Evolutionary conservation across 2,329 filamentous ascomycete genomes (phyloP), one percentile per base, ranked within the genome.

Genomic region (Mycocentrospora acerina): DNA sequence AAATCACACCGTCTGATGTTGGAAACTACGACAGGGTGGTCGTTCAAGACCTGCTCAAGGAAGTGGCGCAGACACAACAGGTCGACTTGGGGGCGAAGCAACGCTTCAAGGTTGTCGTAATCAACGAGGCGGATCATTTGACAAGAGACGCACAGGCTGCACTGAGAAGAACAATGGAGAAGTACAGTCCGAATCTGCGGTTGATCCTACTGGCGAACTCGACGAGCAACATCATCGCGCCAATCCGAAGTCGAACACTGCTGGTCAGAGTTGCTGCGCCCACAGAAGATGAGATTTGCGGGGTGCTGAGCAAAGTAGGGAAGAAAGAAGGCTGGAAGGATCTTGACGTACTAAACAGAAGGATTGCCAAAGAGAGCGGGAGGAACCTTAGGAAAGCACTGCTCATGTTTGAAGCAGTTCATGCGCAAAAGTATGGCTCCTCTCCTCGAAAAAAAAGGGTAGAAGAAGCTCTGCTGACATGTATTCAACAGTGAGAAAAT

Each of bases 181-280:
- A 98, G 70, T 98, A 98, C 76, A 94, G 88, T 59, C 90, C 91
- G 11, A 98, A 98, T 66, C 62, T 98, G 62, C 80, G 93, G 15
- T 71, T 98, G 55, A 97, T 98, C 32, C 73, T 98, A 44, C 73
- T 98, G 44, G 93, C 93, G 32, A 97, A 97, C 66, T 95, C 88
- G 53, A 98, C 93, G 15, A 90, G 90, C 49, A 97, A 97, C 62
- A 98, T 98, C 58, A 98, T 98, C 67, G 91, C 93, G n/a, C 93
- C 93, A 1, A 98, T 98, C 64, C 81, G 91, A 51, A 94, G 88
- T 58, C 79, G 93, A 68, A 96, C 90, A 36, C 74, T 98, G 66
- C 78, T 98, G 33, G 89, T 98, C 37, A 80, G 93, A 51, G 93
- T 98, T 17, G 84, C 93, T 11, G 91, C 93, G 14, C 93, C 93